These are phyloP conservation scores for Ochetophila trinervis DNA, from an alignment of 306 rosid species.

Conservation along the genomic window DNA sequence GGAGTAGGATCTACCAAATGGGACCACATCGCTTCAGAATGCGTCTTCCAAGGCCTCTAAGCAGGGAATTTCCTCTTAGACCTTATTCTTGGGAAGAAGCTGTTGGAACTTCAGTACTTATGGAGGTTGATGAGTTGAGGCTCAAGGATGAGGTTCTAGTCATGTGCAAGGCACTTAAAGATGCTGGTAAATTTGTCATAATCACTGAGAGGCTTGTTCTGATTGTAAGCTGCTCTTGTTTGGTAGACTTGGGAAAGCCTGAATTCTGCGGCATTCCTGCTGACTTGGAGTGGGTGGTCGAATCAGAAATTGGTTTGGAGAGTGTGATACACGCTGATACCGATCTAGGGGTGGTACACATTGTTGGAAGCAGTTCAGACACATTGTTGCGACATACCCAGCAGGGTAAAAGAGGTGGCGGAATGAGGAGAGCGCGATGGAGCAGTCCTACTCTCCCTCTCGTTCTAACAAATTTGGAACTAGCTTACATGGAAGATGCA, in stretches of 20 bases:
- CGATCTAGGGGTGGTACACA: slow-evolving; percentile 55
- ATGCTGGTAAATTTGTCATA: slow-evolving; percentile 72
- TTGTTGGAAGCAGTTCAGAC: slow-evolving; percentile 80
- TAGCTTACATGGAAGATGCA: slow-evolving; percentile 55
- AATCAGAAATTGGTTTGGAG: slow-evolving; percentile 73
- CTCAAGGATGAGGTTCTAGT: slow-evolving; percentile 68
- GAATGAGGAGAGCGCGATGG: slow-evolving; percentile 48
- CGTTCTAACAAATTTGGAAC: slow-evolving; percentile 72
- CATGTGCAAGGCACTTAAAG: slow-evolving; percentile 75
- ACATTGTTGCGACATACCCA: slow-evolving; percentile 49
- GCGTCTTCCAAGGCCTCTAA: slow-evolving; percentile 74
- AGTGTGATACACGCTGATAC: slow-evolving; percentile 69
- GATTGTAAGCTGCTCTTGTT: slow-evolving; percentile 54
- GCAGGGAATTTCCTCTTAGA: slow-evolving; percentile 56
- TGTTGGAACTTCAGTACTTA: slow-evolving; percentile 64
- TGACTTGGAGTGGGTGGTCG: slow-evolving; percentile 69
- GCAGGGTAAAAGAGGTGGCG: slow-evolving; percentile 43
- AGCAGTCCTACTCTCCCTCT: slow-evolving; percentile 75
- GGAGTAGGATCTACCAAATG: slow-evolving; percentile 70
- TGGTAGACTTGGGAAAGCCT: slow-evolving; percentile 66
- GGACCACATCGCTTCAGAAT: slow-evolving; percentile 54
- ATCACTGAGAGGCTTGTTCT: slow-evolving; percentile 60
- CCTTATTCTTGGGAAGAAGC: slow-evolving; percentile 95
- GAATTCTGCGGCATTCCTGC: slow-evolving; percentile 69
- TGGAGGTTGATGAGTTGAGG: slow-evolving; percentile 63